Evolutionary conservation across 1,139 yeast species (phyloP), one percentile per base, ranked within the genome.

Genomic region (Candida sanyaensis): DNA sequence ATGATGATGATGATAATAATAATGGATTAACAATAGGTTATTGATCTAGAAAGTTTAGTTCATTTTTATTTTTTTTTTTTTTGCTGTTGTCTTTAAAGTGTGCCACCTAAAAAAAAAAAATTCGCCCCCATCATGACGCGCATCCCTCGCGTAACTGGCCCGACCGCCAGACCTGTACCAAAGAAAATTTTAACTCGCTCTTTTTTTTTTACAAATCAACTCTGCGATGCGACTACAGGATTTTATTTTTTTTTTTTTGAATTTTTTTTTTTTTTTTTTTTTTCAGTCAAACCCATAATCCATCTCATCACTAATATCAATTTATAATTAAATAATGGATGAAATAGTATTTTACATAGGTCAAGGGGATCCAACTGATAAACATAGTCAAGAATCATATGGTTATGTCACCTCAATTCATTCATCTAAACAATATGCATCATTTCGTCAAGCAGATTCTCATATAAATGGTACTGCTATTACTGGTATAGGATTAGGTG

Each of bases 311-410:
- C 9, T 8, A 17, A 17, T 8, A 17, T 8, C 37, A 32, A 21
- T 5, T 21, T 7, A 32, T 5, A 7, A 32, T 3, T 8, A 3
- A 11, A 32, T 17, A 30, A 82, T 84, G 88, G 88, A 84, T 53
- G 88, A 84, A 64, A 66, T 80, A 6, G 76, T 82, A 17, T 78
- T 79, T 51, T 84, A 82, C 60, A 70, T 80, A 39, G 75, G 83
- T 1, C 66, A 66, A 44, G 86, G 87, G 0, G 71, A 71, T 29
- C 68, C 75, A 2, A 66, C 68, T 2, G 87, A 81, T 56, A 72
- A 72, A 50, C 70, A 69, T 44, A 69, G 76, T 4, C 71, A 73
- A 29, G 78, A 78, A 37, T 74, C 84, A 5, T 69, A 78, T 50
- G 86, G 78, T 0, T 65, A 73, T 26, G 68, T 78, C 6, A 64